These are phyloP conservation scores for Leishmania lainsoni DNA, from an alignment of 208 protist species.

Conservation along the genomic window DNA sequence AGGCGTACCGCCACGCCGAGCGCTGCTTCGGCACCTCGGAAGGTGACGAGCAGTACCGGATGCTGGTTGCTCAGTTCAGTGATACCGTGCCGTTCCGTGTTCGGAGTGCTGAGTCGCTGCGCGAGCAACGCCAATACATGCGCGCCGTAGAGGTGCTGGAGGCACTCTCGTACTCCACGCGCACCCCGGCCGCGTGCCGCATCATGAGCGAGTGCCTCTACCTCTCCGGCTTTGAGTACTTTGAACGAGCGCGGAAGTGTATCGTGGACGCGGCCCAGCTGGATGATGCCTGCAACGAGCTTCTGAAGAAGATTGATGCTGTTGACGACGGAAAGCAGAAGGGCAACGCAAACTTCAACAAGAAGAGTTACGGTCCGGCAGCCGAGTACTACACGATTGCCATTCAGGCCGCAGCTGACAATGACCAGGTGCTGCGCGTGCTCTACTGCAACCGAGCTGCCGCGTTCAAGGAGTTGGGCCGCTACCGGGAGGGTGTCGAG, in stretches of 20 bases:
- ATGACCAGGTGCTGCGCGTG: conserved; percentile 86
- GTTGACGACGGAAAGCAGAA: conserved; percentile 90
- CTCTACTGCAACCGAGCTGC: conserved; percentile 93
- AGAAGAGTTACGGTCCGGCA: conserved; percentile 74
- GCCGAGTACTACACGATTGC: conserved; percentile 80
- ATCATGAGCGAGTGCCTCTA: conserved; percentile 82
- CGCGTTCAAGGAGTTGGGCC: conserved; percentile 86
- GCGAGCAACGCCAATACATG: conserved; percentile 60
- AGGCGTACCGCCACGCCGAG: conserved; percentile 68
- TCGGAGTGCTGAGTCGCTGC: conserved; percentile 79
- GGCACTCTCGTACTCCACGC: conserved; percentile 47
- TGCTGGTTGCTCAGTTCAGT: conserved; percentile 83
- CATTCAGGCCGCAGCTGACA: conserved; percentile 65
- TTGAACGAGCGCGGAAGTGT: conserved; percentile 66
- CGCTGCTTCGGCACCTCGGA: conserved; percentile 68
- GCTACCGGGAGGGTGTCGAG: conserved; percentile 85
- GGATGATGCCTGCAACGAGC: conserved; percentile 70
- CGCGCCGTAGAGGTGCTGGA: conserved; percentile 72
- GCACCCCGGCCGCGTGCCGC: conserved; percentile 55
- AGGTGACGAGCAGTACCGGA: conserved; percentile 80
- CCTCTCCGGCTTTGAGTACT: conserved; percentile 83
- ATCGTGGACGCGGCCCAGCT: conserved; percentile 56
- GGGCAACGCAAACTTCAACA: conserved; percentile 82
- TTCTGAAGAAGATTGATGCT: conserved; percentile 68
- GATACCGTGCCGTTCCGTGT: conserved; percentile 75